Percentiles rank a stretch among this genome's conserved stretches.
Conservation (phyloP, 2,329 filamentous ascomycete species). For the Colletotrichum liaoningense region DNA sequence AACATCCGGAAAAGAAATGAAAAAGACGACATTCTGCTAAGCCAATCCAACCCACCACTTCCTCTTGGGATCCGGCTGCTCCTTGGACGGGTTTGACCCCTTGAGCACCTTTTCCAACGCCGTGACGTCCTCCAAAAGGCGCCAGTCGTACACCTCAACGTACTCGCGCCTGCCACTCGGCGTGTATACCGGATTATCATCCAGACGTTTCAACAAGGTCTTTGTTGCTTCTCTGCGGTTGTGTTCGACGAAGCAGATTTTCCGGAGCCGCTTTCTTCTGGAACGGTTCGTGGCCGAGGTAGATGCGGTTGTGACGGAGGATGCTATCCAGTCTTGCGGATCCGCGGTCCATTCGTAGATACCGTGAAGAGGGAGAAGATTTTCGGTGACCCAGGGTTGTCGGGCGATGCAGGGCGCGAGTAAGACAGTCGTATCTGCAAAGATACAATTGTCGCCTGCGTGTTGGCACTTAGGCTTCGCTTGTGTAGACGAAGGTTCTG, state of each 20-base stretch:
- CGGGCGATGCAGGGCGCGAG: constrained; percentile 54
- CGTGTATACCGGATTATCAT: constrained; percentile 42
- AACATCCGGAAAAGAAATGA: too few relatives aligned
- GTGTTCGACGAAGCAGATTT: constrained; percentile 52
- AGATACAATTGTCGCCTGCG: constrained; percentile 48
- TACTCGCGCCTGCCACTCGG: constrained; percentile 46
- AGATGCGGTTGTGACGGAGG: background rate
- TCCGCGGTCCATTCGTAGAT: constrained; percentile 48
- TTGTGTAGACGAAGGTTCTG: background rate
- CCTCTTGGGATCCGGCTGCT: constrained; percentile 51
- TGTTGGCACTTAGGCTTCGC: constrained; percentile 34
- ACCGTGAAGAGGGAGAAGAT: constrained; percentile 56
- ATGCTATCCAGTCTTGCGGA: constrained; percentile 47
- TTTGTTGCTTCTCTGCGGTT: constrained; percentile 42
- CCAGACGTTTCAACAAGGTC: constrained; percentile 47
- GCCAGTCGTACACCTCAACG: constrained; percentile 60
- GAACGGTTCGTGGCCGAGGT: background rate
- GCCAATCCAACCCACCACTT: constrained; percentile 57
- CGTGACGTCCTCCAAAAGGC: constrained; percentile 53
- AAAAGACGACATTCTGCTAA: constrained; percentile 37
- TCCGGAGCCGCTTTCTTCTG: constrained; percentile 12
- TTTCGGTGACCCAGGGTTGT: constrained; percentile 48
- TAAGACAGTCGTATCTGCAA: constrained; percentile 52
- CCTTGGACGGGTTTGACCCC: constrained; percentile 4
- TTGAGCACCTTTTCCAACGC: constrained; percentile 48